phyloP scores from a whole-genome alignment of 1,284 basidiomycete genomes.

The Apiotrichum porosum region DNA sequence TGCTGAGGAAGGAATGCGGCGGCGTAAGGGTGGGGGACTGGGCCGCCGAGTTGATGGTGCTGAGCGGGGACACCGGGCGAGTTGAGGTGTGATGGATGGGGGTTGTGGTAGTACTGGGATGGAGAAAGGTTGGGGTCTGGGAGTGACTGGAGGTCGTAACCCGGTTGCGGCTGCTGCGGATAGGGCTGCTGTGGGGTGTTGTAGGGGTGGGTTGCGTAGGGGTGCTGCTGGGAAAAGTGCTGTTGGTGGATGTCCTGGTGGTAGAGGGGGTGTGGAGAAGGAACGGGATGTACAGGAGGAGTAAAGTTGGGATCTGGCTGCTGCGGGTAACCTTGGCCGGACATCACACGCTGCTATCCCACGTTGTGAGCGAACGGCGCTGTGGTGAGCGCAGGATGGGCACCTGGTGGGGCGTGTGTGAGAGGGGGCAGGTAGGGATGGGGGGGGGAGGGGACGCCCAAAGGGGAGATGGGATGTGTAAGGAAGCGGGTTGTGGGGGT shows the following conservation, averaged over 20 bases:
- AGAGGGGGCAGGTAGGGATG: no score
- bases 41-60: not conserved
- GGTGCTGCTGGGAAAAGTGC: not conserved
- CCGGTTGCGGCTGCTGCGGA: not conserved
- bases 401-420: no score
- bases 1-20: not conserved
- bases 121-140: not conserved
- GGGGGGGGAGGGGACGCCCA: no score
- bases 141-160: not conserved
- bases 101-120: not conserved
- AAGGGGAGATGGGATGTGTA: no score
- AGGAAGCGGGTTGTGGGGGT: no score
- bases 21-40: not conserved
- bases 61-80: not conserved
- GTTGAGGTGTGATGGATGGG: not conserved
- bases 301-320: not conserved
- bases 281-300: not conserved
- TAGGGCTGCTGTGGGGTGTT: not conserved
- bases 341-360: not conserved
- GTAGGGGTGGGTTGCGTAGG: not conserved
- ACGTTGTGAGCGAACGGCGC: no score
- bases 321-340: no score
- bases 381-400: no score
- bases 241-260: not conserved
- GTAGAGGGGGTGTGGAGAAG: conserved; percentile 1